phyloP scores from a whole-genome alignment of 2,329 filamentous ascomycete genomes.

The Botryosphaeria agaves region DNA sequence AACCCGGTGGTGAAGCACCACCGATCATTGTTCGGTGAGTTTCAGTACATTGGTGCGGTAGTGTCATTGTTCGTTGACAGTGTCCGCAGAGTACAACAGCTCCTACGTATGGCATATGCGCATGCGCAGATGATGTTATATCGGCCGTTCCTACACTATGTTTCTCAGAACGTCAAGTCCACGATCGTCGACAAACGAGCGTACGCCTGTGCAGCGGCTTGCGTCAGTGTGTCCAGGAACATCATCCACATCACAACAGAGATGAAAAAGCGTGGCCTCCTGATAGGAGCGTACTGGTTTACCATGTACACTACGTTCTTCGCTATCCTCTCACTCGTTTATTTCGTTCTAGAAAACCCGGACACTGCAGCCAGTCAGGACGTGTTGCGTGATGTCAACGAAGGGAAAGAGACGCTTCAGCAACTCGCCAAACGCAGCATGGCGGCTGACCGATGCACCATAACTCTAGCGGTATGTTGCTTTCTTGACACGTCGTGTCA shows the following conservation, averaged over 20 bases:
- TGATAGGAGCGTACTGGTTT: constrained; percentile 79
- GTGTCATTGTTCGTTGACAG: too few species aligned
- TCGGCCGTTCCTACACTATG: constrained; percentile 68
- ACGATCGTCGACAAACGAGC: constrained; percentile 53
- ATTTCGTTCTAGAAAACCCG: constrained; percentile 66
- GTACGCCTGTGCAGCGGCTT: constrained; percentile 56
- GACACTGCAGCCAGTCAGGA: constrained; percentile 58
- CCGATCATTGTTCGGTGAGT: constrained; percentile 59
- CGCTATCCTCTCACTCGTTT: constrained; percentile 60
- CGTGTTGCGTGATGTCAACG: constrained; percentile 67
- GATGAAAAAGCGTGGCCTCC: constrained; percentile 54
- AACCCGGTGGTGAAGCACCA: constrained; percentile 60
- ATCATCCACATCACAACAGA: constrained; percentile 67
- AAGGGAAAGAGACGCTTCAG: constrained; percentile 68
- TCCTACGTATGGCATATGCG: constrained; percentile 63
- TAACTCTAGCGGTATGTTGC: constrained; percentile 51
- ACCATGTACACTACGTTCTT: constrained; percentile 75
- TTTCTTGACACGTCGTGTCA: not conserved
- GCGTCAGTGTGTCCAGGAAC: constrained; percentile 49
- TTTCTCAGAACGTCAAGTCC: constrained; percentile 39
- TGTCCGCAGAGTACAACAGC: constrained; percentile 49
- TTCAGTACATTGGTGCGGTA: constrained; percentile 2
- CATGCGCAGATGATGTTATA: constrained; percentile 74
- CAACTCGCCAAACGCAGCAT: constrained; percentile 68
- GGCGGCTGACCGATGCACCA: constrained; percentile 74